Evolutionary conservation across 176 grass and related monocot genomes (phyloP).

Genomic region (Oryza nivara): DNA sequence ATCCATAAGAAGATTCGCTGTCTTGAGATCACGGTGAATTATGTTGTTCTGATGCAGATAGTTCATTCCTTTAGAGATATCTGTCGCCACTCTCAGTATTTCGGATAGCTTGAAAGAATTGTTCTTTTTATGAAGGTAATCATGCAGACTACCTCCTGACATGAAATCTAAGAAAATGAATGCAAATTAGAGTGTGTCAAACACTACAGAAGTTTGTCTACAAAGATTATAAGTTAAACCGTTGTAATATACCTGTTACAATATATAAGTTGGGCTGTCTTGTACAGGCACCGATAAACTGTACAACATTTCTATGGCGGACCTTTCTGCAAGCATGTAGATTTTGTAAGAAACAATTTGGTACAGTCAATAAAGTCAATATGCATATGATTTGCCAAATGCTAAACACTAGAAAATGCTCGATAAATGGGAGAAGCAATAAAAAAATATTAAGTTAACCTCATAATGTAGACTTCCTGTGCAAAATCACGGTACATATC

Average conservation of each 20-base stretch:
- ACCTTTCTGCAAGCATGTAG: slow-evolving; percentile 66
- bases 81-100: slow-evolving; percentile 61
- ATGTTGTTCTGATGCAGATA: slow-evolving; percentile 90
- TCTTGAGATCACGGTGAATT: slow-evolving; percentile 87
- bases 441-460: slow-evolving; percentile 43
- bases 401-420: not conserved
- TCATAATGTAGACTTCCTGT: slow-evolving; percentile 95
- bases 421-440: not conserved
- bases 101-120: slow-evolving; percentile 66
- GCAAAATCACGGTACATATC: slow-evolving; percentile 87
- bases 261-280: slow-evolving; percentile 72
- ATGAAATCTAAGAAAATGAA: slow-evolving; percentile 68
- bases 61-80: slow-evolving; percentile 85
- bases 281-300: slow-evolving; percentile 92
- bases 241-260: slow-evolving; percentile 61
- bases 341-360: slow-evolving; percentile 1
- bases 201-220: slow-evolving; percentile 4
- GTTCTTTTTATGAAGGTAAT: slow-evolving; percentile 75
- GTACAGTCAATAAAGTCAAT: slow-evolving; percentile 18
- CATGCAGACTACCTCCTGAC: slow-evolving; percentile 74
- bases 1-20: slow-evolving; percentile 92
- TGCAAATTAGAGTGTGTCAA: slow-evolving; percentile 5
- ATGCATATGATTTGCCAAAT: slow-evolving; percentile 8
- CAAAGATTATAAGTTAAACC: not conserved
- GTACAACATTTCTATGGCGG: slow-evolving; percentile 77